A percentile compares a stretch with the other conserved stretches of the same genome.
These are phyloP conservation scores for Pleurotus eryngii DNA, from an alignment of 768 basidiomycete species.

Conservation along the genomic window DNA sequence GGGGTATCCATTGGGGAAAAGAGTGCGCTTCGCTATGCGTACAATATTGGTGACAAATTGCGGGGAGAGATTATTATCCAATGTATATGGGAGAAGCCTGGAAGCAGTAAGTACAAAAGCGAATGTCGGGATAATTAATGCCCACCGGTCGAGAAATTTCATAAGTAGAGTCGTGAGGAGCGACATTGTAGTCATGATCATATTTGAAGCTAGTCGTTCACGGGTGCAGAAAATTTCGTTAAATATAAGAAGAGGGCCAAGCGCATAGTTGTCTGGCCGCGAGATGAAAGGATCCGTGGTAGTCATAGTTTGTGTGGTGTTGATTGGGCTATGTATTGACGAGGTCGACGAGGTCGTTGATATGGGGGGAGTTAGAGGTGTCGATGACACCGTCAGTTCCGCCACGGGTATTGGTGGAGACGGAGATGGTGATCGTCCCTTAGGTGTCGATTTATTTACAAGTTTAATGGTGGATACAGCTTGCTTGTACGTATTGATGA, in stretches of 20 bases:
- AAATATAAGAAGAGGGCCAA: conserved; percentile 41
- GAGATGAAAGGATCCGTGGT: not conserved
- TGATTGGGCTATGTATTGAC: conserved; percentile 15
- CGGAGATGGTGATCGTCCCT: conserved; percentile 13
- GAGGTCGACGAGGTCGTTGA: conserved; percentile 19
- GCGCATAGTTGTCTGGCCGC: conserved; percentile 32
- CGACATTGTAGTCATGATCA: conserved; percentile 41
- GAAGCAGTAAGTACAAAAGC: not conserved
- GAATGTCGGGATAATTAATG: not conserved
- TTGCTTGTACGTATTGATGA: conserved; percentile 69
- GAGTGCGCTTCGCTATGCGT: conserved; percentile 56
- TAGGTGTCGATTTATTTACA: conserved; percentile 45
- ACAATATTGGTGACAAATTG: conserved; percentile 50
- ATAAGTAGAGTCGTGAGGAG: conserved; percentile 46
- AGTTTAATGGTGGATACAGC: conserved; percentile 60
- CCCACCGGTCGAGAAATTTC: conserved; percentile 60
- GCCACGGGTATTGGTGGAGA: conserved; percentile 3
- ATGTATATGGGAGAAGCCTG: conserved; percentile 70
- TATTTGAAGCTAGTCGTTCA: conserved; percentile 45
- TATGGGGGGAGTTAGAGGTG: conserved; percentile 13
- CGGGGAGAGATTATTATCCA: conserved; percentile 52
- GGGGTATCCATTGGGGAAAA: conserved; percentile 92
- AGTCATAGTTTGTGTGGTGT: not conserved
- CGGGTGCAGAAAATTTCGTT: conserved; percentile 47
- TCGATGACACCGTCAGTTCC: not conserved